These are phyloP conservation scores for Stipa capillata DNA, from an alignment of 176 grass and related monocot species.

Conservation along the genomic window DNA sequence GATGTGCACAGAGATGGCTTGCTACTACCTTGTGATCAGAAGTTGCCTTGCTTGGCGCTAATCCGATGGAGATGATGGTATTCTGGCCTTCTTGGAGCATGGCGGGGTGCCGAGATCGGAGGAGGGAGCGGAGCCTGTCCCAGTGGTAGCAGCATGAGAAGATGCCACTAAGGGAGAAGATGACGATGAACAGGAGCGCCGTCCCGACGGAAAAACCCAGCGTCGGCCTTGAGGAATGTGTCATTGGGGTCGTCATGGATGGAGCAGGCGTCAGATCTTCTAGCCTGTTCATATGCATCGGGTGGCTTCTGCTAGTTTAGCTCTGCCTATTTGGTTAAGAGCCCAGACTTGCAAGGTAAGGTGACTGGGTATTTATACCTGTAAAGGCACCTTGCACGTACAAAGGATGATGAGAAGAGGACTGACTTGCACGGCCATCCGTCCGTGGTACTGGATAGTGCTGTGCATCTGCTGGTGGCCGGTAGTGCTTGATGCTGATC, in stretches of 20 bases:
- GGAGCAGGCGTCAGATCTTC: constrained; percentile 41
- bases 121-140: constrained; percentile 75
- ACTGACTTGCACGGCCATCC: constrained; percentile 55
- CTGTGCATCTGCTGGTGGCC: constrained; percentile 6
- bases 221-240: constrained; percentile 49
- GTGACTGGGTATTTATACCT: constrained; percentile 22
- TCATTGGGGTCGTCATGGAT: constrained; percentile 17
- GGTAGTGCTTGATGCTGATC: constrained; percentile 28
- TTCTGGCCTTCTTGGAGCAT: constrained; percentile 22
- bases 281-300: constrained; percentile 32
- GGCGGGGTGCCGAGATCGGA: constrained; percentile 21
- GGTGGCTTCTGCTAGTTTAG: constrained; percentile 10
- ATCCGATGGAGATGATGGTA: constrained; percentile 15
- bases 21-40: constrained; percentile 37
- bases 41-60: constrained; percentile 21
- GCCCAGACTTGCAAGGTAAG: constrained; percentile 16
- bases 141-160: constrained; percentile 96
- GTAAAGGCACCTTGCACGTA: constrained; percentile 22
- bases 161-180: constrained; percentile 85
- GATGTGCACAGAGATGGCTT: not conserved
- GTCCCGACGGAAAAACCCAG: constrained; percentile 82
- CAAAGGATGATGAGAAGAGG: constrained; percentile 21
- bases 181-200: constrained; percentile 71
- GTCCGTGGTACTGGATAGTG: constrained; percentile 46
- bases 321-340: constrained; percentile 14